These are phyloP conservation scores for Nicotiana knightiana DNA, from an alignment of 257 asterid genomes.

Conservation along the genomic window DNA sequence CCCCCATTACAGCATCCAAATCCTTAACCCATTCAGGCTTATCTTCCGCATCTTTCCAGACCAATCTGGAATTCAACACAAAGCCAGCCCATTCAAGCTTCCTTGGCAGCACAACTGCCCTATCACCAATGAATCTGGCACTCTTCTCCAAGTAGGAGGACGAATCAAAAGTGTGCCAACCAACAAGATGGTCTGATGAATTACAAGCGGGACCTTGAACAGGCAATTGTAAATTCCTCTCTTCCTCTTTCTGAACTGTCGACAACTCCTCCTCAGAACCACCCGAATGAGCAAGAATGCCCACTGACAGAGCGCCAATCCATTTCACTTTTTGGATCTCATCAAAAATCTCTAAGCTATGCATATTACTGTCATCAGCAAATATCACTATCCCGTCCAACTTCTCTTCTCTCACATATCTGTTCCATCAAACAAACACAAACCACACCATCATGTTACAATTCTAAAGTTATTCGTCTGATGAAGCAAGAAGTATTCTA, in stretches of 20 bases:
- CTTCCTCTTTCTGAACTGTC: slow-evolving; percentile 31
- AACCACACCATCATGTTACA: not conserved
- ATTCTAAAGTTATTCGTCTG: not conserved
- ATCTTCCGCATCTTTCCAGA: slow-evolving; percentile 67
- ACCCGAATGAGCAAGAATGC: slow-evolving; percentile 70
- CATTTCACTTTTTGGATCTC: slow-evolving; percentile 91
- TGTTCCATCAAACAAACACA: slow-evolving; percentile 26
- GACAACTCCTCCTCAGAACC: slow-evolving; percentile 45
- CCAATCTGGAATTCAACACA: slow-evolving; percentile 72
- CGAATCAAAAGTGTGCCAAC: slow-evolving; percentile 75
- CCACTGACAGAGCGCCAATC: slow-evolving; percentile 83
- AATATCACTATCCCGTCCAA: slow-evolving; percentile 87
- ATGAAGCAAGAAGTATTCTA: not conserved
- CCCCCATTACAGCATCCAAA: slow-evolving; percentile 43
- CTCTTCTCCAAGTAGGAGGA: slow-evolving; percentile 43
- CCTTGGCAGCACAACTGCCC: slow-evolving; percentile 76
- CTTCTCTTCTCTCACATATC: slow-evolving; percentile 62
- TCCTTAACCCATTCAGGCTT: slow-evolving; percentile 83
- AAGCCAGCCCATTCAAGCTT: slow-evolving; percentile 96
- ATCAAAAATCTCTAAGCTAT: slow-evolving; percentile 81
- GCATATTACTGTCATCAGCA: slow-evolving; percentile 98
- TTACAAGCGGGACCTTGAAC: slow-evolving; percentile 97
- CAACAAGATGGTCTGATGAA: slow-evolving; percentile 66
- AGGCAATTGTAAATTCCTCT: slow-evolving; percentile 49
- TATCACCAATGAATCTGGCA: slow-evolving; percentile 78